Evolutionary conservation across 495 filamentous ascomycete species (phyloP).

Genomic region (Aspergillus avenaceus): DNA sequence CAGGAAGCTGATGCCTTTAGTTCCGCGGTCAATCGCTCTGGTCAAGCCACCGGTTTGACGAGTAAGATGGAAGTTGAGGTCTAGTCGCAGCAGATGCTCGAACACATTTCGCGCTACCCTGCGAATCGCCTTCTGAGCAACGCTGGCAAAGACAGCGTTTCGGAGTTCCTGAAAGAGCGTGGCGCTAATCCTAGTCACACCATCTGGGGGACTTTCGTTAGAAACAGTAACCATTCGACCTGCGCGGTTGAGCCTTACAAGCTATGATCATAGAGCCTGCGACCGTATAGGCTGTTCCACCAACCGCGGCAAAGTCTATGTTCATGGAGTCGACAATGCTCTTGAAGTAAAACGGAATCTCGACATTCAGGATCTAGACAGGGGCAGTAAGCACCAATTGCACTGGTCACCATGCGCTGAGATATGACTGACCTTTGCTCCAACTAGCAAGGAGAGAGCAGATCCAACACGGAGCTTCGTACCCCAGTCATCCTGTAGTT

Average conservation of each 20-base stretch:
- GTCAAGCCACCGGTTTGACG: conserved; percentile 94
- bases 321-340: conserved; percentile 97
- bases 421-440: conserved; percentile 63
- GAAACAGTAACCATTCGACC: neutral
- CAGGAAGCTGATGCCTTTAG: conserved; percentile 95
- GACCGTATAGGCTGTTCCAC: conserved; percentile 81
- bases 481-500: conserved; percentile 60
- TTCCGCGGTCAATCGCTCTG: conserved; percentile 91
- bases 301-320: conserved; percentile 76
- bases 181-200: conserved; percentile 79
- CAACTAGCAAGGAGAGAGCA: conserved; percentile 75
- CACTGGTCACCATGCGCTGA: neutral
- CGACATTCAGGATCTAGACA: conserved; percentile 78
- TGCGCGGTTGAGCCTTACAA: conserved; percentile 41
- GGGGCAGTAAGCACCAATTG: conserved; percentile 13
- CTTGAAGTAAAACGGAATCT: conserved; percentile 98
- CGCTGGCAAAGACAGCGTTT: conserved; percentile 94
- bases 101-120: conserved; percentile 89
- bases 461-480: conserved; percentile 81
- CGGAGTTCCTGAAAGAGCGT: conserved; percentile 85
- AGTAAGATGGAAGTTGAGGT: conserved; percentile 88
- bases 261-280: conserved; percentile 91
- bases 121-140: conserved; percentile 94
- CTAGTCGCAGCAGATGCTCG: conserved; percentile 79
- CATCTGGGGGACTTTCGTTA: conserved; percentile 52